phyloP scores from a whole-genome alignment of 768 basidiomycete genomes.

The Suillus spraguei region DNA sequence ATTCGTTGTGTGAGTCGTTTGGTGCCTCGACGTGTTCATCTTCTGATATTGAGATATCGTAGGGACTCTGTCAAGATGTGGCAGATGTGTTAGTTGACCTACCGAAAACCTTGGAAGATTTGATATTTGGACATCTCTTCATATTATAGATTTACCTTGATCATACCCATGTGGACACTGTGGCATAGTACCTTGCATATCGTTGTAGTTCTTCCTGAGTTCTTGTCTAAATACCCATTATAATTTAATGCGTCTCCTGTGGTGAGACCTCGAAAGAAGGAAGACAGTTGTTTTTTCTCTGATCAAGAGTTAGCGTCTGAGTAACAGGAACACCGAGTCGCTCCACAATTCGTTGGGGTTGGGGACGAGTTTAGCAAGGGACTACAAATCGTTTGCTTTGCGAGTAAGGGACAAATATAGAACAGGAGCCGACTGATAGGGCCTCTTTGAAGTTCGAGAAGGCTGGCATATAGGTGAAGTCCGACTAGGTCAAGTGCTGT shows the following conservation, averaged over 20 bases:
- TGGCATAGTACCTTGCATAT: neutral
- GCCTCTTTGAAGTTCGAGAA: neutral
- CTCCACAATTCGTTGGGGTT: neutral
- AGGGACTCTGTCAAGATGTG: slow-evolving; percentile 84
- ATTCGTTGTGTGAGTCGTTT: slow-evolving; percentile 62
- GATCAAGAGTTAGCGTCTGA: neutral
- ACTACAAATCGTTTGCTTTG: neutral
- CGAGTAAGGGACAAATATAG: neutral
- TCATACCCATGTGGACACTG: neutral
- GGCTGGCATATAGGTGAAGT: no score
- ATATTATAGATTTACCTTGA: neutral
- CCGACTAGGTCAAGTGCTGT: no score
- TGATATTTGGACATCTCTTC: neutral
- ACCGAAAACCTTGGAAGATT: neutral
- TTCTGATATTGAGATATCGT: slow-evolving; percentile 6
- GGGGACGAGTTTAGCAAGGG: neutral
- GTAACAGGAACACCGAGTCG: neutral
- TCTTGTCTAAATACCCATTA: neutral
- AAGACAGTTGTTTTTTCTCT: neutral
- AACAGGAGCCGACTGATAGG: no score
- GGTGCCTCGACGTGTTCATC: slow-evolving; percentile 1
- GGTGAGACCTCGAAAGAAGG: neutral
- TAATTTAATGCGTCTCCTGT: neutral
- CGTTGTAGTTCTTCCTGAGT: neutral
- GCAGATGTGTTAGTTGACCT: slow-evolving; percentile 52